Percentiles rank a stretch among this genome's conserved stretches.
These are phyloP conservation scores for Arthroderma sp. DNA, from an alignment of 2,329 filamentous ascomycete species.

Conservation along the genomic window DNA sequence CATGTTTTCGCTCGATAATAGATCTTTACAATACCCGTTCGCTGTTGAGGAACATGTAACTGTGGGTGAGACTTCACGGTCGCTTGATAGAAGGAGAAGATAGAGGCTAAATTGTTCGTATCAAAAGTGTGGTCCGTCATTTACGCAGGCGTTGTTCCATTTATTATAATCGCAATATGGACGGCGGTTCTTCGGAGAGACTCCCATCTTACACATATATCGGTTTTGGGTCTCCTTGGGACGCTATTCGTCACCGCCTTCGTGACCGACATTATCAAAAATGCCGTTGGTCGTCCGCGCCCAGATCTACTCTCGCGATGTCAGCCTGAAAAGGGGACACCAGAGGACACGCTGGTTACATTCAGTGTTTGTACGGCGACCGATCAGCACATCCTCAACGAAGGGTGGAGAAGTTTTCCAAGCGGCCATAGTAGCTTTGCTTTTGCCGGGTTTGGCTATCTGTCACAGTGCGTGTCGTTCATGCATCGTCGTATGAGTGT, in stretches of 20 bases:
- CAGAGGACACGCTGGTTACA: slow-evolving; percentile 40
- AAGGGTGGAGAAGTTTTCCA: slow-evolving; percentile 54
- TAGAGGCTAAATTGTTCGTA: too few species aligned
- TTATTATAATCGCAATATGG: slow-evolving; percentile 53
- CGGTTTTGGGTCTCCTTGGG: slow-evolving; percentile 67
- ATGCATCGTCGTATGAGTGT: background rate
- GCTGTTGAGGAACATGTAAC: slow-evolving; percentile 72
- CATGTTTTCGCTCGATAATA: slow-evolving; percentile 82
- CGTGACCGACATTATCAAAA: slow-evolving; percentile 84
- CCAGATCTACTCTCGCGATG: slow-evolving; percentile 85
- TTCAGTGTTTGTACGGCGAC: slow-evolving; percentile 37
- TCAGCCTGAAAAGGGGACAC: slow-evolving; percentile 50
- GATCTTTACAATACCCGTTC: slow-evolving; percentile 73
- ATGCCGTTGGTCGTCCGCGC: slow-evolving; percentile 66
- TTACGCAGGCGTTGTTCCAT: slow-evolving; percentile 62
- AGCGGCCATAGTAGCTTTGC: slow-evolving; percentile 50
- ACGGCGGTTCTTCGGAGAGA: slow-evolving; percentile 49
- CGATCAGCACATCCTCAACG: slow-evolving; percentile 43
- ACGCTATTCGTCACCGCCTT: slow-evolving; percentile 64
- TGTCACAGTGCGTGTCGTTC: slow-evolving; percentile 30
- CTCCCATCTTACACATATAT: slow-evolving; percentile 70
- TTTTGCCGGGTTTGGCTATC: slow-evolving; percentile 48
- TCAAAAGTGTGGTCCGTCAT: slow-evolving; percentile 46
- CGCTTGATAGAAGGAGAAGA: too few species aligned
- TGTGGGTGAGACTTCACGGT: slow-evolving; percentile 43